phyloP scores from a whole-genome alignment of 2,329 filamentous ascomycete species.

The Plectosphaerella sp. region DNA sequence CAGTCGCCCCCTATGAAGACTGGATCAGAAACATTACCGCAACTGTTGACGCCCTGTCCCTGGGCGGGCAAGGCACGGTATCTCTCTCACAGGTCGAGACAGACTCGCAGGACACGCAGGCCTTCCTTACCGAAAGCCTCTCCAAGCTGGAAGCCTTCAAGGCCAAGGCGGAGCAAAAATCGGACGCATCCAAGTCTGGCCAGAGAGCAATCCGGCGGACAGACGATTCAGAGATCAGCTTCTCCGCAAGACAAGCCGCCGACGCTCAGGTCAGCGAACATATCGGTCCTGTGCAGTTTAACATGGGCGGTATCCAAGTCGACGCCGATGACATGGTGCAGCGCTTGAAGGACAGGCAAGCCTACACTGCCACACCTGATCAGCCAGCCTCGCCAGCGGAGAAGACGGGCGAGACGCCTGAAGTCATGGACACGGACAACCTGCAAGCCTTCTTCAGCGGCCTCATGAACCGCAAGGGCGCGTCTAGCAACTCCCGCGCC shows the following conservation, averaged over 20 bases:
- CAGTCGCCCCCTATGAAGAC: constrained; percentile 72
- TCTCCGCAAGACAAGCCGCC: constrained; percentile 26
- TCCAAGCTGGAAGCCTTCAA: constrained; percentile 65
- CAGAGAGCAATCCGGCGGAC: constrained; percentile 11
- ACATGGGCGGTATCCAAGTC: constrained; percentile 95
- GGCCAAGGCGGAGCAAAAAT: constrained; percentile 47
- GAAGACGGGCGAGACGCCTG: constrained; percentile 26
- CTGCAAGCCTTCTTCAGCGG: constrained; percentile 56
- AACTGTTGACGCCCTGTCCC: constrained; percentile 45
- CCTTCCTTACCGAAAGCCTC: constrained; percentile 71
- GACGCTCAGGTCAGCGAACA: constrained; percentile 63
- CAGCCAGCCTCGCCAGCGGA: constrained; percentile 23
- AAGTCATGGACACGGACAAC: constrained; percentile 50
- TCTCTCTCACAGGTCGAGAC: constrained; percentile 49
- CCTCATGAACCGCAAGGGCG: constrained; percentile 49
- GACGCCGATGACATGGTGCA: constrained; percentile 92
- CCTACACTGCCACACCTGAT: constrained; percentile 32
- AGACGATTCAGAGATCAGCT: constrained; percentile 16
- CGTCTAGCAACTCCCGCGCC: neutral
- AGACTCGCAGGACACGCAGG: constrained; percentile 69
- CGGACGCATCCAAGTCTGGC: constrained; percentile 17
- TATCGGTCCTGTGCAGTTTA: constrained; percentile 93
- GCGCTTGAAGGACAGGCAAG: constrained; percentile 67
- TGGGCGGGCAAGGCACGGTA: constrained; percentile 44
- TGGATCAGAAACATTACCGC: constrained; percentile 72